Conservation (phyloP, 768 basidiomycete genomes). For the Macrolepiota dolichaula region DNA sequence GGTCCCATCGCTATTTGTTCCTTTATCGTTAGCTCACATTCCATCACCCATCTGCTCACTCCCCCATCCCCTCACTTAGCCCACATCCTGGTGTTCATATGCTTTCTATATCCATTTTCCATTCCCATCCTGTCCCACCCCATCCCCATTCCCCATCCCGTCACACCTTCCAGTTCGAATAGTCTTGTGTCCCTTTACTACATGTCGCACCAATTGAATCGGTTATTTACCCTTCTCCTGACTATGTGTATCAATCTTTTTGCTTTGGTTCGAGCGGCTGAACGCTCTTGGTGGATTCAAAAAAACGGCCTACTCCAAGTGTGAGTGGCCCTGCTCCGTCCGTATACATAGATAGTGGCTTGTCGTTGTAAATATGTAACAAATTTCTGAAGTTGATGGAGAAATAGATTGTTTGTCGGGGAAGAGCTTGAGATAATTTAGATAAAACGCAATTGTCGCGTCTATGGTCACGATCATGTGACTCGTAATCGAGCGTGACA, state of each 20-base stretch:
- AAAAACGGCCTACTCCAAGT: not conserved
- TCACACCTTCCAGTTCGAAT: not conserved
- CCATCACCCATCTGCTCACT: not conserved
- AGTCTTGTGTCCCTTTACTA: not conserved
- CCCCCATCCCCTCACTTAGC: not conserved
- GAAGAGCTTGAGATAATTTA: not conserved
- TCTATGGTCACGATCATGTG: conserved; percentile 4
- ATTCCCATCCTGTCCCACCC: not conserved
- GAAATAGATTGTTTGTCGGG: not conserved
- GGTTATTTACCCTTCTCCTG: not conserved
- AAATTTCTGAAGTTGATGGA: not conserved
- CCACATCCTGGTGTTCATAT: not conserved
- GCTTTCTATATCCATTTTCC: not conserved
- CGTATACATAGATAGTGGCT: not conserved
- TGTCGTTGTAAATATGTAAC: conserved; percentile 2
- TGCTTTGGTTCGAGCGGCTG: not conserved
- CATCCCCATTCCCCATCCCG: not conserved
- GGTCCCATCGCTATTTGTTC: not conserved
- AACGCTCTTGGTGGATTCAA: not conserved
- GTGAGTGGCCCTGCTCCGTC: not conserved
- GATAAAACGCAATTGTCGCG: not conserved
- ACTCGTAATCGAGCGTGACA: not conserved
- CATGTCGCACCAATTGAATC: not conserved
- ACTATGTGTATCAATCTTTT: not conserved
- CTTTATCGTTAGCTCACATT: not conserved